Conservation (phyloP, 1,139 yeast genomes). For the Yamadazyma oceani region DNA sequence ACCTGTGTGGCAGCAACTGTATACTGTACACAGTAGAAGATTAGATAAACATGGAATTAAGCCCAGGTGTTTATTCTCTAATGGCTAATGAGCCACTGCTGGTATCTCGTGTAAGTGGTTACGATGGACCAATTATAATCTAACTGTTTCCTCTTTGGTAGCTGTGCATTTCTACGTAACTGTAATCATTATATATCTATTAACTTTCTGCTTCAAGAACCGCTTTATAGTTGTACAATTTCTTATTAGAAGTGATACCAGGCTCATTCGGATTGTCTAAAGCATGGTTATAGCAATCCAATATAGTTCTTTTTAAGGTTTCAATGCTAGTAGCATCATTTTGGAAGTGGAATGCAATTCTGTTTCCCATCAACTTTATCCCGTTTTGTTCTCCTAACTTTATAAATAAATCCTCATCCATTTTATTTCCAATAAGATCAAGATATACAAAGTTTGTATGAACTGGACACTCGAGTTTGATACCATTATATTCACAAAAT, state of each 20-base stretch:
- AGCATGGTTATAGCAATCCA: conserved; percentile 42
- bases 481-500: conserved; percentile 48
- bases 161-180: no score
- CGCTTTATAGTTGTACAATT: conserved; percentile 14
- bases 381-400: conserved; percentile 58
- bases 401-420: conserved; percentile 58
- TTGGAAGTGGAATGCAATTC: conserved; percentile 88
- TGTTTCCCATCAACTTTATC: conserved; percentile 68
- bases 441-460: conserved; percentile 86
- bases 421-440: conserved; percentile 58
- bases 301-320: conserved; percentile 57
- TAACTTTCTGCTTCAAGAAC: conserved; percentile 1
- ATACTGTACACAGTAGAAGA: no score
- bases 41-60: no score
- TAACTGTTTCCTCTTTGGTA: no score
- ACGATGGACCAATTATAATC: no score
- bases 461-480: conserved; percentile 69
- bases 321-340: conserved; percentile 65
- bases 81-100: no score
- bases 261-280: conserved; percentile 24
- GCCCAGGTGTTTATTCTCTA: no score
- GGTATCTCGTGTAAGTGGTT: no score
- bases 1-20: no score
- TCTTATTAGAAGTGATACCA: conserved; percentile 13
- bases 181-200: neutral